Conservation (phyloP, 139 green algal genomes). For the Coelastrella sp. region DNA sequence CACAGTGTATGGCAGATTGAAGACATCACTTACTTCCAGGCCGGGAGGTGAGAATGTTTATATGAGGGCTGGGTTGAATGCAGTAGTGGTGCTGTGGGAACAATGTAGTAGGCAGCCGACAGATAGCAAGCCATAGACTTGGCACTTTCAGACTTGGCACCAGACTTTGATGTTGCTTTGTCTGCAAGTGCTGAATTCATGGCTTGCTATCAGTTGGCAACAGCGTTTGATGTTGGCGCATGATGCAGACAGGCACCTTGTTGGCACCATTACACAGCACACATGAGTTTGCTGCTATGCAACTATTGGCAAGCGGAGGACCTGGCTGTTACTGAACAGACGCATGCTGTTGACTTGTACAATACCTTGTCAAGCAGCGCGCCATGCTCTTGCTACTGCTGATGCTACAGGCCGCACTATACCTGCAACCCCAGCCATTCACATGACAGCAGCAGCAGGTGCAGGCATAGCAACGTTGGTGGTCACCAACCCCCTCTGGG, state of each 20-base stretch:
- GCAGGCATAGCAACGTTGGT: conserved; percentile 88
- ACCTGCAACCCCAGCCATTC: conserved; percentile 57
- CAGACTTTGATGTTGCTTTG: too few relatives aligned
- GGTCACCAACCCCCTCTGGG: conserved; percentile 97
- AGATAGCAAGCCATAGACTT: too few relatives aligned
- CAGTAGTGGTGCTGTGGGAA: not conserved
- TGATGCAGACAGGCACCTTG: not conserved
- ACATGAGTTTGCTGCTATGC: too few relatives aligned
- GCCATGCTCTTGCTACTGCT: not conserved
- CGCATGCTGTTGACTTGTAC: not conserved
- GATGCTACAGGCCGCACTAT: conserved; percentile 36
- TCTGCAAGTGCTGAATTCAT: too few relatives aligned
- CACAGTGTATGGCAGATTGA: conserved; percentile 91
- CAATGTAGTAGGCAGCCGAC: not conserved
- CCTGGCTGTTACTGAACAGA: too few relatives aligned
- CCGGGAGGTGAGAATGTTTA: conserved; percentile 10
- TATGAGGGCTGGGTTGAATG: not conserved
- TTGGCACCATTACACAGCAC: not conserved
- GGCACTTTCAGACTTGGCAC: too few relatives aligned
- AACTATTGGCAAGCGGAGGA: too few relatives aligned
- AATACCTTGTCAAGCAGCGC: not conserved
- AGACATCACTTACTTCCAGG: conserved; percentile 56
- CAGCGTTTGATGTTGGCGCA: not conserved
- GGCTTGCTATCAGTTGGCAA: not conserved
- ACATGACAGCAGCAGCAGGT: conserved; percentile 87